Conservation (phyloP, 1,284 basidiomycete species). For the Ceratobasidium sp. region DNA sequence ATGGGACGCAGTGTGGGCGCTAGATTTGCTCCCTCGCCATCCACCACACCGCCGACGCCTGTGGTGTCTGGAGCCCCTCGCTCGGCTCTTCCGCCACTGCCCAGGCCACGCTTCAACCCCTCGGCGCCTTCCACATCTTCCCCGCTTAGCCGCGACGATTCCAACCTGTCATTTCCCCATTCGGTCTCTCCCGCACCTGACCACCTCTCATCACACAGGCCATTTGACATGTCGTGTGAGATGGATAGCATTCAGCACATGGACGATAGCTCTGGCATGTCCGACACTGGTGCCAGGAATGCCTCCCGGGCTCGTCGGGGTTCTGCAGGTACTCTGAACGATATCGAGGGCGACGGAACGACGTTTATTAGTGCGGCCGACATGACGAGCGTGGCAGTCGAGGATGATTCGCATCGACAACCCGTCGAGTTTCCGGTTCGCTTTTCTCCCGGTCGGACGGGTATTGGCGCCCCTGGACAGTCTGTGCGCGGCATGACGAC, state of each 20-base stretch:
- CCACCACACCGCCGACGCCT: conserved; percentile 12
- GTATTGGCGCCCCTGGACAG: neutral
- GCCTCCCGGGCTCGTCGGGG: neutral
- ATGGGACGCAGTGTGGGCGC: conserved; percentile 33
- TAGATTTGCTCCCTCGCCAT: neutral
- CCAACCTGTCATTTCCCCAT: conserved; percentile 21
- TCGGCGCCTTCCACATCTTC: conserved; percentile 16
- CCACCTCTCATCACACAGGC: conserved; percentile 8
- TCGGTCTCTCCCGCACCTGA: conserved; percentile 27
- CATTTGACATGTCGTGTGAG: conserved; percentile 34
- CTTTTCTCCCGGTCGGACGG: neutral
- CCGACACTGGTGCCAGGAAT: neutral
- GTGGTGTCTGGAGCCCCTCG: neutral
- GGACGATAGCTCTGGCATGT: neutral
- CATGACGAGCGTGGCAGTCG: too few species aligned
- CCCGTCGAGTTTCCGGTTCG: too few species aligned
- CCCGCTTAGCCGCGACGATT: conserved; percentile 19
- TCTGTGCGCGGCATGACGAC: conserved; percentile 32
- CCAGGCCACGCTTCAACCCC: conserved; percentile 20
- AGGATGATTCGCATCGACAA: too few species aligned
- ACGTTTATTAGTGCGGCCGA: neutral
- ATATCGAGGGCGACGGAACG: conserved; percentile 3
- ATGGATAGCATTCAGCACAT: conserved; percentile 16
- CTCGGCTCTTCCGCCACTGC: conserved; percentile 6
- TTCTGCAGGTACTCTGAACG: neutral